These are phyloP conservation scores for Picea sitchensis DNA, from an alignment of 75 land plant genomes.

Conservation along the genomic window DNA sequence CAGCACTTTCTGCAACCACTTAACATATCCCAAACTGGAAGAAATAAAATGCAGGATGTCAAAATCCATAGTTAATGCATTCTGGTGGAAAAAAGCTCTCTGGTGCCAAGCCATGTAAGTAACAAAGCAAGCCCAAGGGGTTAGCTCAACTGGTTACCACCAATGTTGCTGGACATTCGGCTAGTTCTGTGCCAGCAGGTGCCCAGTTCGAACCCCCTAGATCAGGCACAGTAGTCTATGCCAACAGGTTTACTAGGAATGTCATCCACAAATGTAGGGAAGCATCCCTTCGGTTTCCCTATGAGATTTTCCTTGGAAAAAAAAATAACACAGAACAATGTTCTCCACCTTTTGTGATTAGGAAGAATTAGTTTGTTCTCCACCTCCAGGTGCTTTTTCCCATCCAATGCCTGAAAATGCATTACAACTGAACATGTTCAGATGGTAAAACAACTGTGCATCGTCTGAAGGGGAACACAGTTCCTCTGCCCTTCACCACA, in stretches of 20 bases:
- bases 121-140: too few relatives aligned
- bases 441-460: background rate
- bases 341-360: background rate
- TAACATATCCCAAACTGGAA: background rate
- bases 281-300: too few relatives aligned
- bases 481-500: background rate
- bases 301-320: too few relatives aligned
- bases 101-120: too few relatives aligned
- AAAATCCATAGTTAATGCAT: background rate
- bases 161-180: too few relatives aligned
- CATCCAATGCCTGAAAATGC: conserved; percentile 5
- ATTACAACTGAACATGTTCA: background rate
- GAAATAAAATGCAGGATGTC: background rate
- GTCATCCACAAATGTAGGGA: too few relatives aligned
- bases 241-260: too few relatives aligned
- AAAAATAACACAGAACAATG: background rate
- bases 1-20: conserved; percentile 5
- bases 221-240: too few relatives aligned
- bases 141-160: too few relatives aligned
- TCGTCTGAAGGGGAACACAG: background rate
- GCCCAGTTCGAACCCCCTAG: too few relatives aligned
- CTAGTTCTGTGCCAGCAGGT: too few relatives aligned
- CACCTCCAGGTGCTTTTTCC: background rate
- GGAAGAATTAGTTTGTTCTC: background rate
- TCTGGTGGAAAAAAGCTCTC: too few relatives aligned